These are phyloP conservation scores for Boletellus dicymbophilus DNA, from an alignment of 1,284 basidiomycete genomes.

Conservation along the genomic window DNA sequence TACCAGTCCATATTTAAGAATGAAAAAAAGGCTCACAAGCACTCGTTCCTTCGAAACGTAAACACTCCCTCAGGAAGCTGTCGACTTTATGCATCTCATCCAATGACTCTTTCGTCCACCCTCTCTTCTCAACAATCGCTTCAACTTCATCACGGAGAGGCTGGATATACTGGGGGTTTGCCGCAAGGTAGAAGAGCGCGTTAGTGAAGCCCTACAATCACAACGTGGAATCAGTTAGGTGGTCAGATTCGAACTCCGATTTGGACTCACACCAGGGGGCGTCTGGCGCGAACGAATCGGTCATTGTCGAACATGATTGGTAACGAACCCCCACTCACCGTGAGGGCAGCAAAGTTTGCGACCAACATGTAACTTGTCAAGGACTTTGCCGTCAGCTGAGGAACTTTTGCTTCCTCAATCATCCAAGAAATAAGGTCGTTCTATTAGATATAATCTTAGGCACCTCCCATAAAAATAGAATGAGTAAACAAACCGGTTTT, in stretches of 20 bases:
- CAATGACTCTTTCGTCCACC: slow-evolving; percentile 45
- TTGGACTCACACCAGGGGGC: slow-evolving; percentile 13
- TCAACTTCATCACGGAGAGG: slow-evolving; percentile 48
- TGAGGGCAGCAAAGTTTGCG: neutral
- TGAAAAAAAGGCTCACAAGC: neutral
- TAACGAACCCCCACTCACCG: no score
- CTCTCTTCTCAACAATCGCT: slow-evolving; percentile 35
- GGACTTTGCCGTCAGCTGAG: neutral
- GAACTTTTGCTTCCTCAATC: neutral
- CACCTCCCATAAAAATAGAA: no score
- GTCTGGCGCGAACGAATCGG: slow-evolving; percentile 12
- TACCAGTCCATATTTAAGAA: no score
- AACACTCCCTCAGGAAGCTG: slow-evolving; percentile 47
- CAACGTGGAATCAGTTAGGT: neutral
- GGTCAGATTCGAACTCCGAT: no score
- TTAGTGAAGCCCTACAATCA: slow-evolving; percentile 33
- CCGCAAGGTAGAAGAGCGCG: slow-evolving; percentile 38
- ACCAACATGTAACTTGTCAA: neutral
- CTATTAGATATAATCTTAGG: neutral
- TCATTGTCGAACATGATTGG: no score
- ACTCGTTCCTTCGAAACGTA: slow-evolving; percentile 32
- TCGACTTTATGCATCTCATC: slow-evolving; percentile 45
- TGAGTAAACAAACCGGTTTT: slow-evolving; percentile 36
- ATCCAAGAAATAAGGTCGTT: neutral
- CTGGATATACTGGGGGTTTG: slow-evolving; percentile 37